phyloP scores from a whole-genome alignment of 768 basidiomycete species.

The Tricholoma matsutake region DNA sequence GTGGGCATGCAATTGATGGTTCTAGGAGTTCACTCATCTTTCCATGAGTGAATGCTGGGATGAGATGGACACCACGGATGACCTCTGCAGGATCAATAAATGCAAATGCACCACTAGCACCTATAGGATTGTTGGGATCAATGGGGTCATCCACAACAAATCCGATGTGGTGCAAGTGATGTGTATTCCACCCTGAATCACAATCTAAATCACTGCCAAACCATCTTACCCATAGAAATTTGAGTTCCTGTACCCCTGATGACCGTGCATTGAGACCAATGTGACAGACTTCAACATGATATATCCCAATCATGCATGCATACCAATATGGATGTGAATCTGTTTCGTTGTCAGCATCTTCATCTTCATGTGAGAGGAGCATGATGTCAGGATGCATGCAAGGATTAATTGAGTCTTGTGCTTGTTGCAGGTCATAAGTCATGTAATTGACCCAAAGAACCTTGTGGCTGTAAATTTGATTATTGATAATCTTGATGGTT shows the following conservation, averaged over 20 bases:
- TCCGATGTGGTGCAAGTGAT: conserved; percentile 33
- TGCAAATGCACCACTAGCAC: background rate
- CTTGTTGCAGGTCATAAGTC: conserved; percentile 35
- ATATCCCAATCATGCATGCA: conserved; percentile 21
- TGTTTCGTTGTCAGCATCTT: conserved; percentile 4
- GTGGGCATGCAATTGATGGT: background rate
- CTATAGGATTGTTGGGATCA: background rate
- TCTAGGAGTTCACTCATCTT: background rate
- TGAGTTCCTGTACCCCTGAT: conserved; percentile 19
- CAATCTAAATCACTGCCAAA: conserved; percentile 25
- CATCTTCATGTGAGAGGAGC: conserved; percentile 12
- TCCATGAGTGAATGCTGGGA: background rate
- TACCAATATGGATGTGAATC: conserved; percentile 24
- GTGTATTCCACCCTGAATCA: conserved; percentile 21
- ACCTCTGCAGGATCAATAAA: background rate
- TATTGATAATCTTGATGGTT: conserved; percentile 15
- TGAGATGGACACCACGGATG: background rate
- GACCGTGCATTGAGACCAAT: conserved; percentile 3
- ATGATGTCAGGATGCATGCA: conserved; percentile 29
- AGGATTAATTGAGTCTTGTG: conserved; percentile 29
- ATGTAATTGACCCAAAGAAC: conserved; percentile 36
- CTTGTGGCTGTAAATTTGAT: conserved; percentile 29
- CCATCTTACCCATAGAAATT: conserved; percentile 42
- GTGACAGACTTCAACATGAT: conserved; percentile 18
- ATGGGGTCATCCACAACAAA: conserved; percentile 13